Conservation (phyloP, 2,329 filamentous ascomycete genomes). For the Trichoderma oligosporum region DNA sequence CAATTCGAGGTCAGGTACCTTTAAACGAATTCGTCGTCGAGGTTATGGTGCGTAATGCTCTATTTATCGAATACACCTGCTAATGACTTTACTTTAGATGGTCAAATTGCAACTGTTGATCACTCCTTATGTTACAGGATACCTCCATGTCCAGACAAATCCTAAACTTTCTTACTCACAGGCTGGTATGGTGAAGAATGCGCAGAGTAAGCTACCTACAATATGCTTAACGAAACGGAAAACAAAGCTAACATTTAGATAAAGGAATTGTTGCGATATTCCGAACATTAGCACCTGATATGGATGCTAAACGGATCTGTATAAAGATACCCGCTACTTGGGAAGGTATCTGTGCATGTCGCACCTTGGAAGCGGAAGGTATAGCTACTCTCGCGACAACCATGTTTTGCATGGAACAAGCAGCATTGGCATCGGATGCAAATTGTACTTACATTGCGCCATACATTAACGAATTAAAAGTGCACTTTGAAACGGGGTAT, state of each 20-base stretch:
- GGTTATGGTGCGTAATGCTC: constrained; percentile 43
- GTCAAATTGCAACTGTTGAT: constrained; percentile 47
- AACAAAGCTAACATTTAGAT: not conserved
- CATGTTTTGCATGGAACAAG: constrained; percentile 60
- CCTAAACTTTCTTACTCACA: constrained; percentile 48
- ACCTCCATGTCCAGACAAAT: constrained; percentile 43
- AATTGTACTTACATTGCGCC: constrained; percentile 61
- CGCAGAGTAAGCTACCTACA: constrained; percentile 40
- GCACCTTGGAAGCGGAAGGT: constrained; percentile 47
- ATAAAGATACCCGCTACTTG: constrained; percentile 63
- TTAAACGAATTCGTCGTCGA: constrained; percentile 52
- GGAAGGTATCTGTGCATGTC: constrained; percentile 60
- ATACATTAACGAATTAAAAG: constrained; percentile 62
- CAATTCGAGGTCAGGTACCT: constrained; percentile 24
- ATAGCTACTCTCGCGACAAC: constrained; percentile 61
- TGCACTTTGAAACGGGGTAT: constrained; percentile 54
- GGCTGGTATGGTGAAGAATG: constrained; percentile 47
- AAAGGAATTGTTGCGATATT: constrained; percentile 51
- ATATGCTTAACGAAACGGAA: not conserved
- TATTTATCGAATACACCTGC: not conserved
- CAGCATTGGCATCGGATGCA: constrained; percentile 53
- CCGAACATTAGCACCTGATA: constrained; percentile 39
- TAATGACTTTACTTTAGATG: constrained; percentile 39
- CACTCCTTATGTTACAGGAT: constrained; percentile 46
- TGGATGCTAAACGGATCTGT: constrained; percentile 50